Evolutionary conservation across 768 basidiomycete genomes (phyloP).

Genomic region (Strobilomyces dryophilus): DNA sequence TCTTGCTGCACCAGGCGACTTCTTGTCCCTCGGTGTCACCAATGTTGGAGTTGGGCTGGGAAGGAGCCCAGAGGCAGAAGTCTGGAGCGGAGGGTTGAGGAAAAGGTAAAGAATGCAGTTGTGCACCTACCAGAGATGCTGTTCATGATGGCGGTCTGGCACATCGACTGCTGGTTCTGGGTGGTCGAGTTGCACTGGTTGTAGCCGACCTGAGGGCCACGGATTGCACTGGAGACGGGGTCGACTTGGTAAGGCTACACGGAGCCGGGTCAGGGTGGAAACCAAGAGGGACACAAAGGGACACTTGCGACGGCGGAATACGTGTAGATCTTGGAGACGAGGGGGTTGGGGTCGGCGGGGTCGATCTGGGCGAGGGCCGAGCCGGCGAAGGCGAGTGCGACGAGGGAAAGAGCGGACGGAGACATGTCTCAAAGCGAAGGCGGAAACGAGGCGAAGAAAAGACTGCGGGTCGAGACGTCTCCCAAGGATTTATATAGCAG

Average conservation of each 20-base stretch:
- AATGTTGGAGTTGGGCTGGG: slow-evolving; percentile 45
- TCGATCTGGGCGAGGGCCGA: slow-evolving; percentile 28
- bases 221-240: slow-evolving; percentile 35
- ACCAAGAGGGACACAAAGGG: background rate
- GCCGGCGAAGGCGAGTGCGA: slow-evolving; percentile 30
- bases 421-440: slow-evolving; percentile 37
- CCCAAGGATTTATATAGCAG: slow-evolving; percentile 1
- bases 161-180: slow-evolving; percentile 53
- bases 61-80: slow-evolving; percentile 67
- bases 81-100: slow-evolving; percentile 43
- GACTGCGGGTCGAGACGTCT: background rate
- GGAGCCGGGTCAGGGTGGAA: background rate
- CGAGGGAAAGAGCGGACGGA: slow-evolving; percentile 44
- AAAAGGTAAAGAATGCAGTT: background rate
- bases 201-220: slow-evolving; percentile 62
- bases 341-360: slow-evolving; percentile 45
- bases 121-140: slow-evolving; percentile 35
- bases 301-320: slow-evolving; percentile 43
- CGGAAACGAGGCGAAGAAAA: background rate
- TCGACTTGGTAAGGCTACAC: slow-evolving; percentile 51
- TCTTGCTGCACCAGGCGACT: slow-evolving; percentile 72
- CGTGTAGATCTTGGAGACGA: slow-evolving; percentile 41
- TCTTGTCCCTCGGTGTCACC: slow-evolving; percentile 63
- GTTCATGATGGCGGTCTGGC: slow-evolving; percentile 70
- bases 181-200: slow-evolving; percentile 70